Percentiles rank a stretch among this genome's conserved stretches.
Conservation (phyloP, 345 rosid species). For the Populus alba region DNA sequence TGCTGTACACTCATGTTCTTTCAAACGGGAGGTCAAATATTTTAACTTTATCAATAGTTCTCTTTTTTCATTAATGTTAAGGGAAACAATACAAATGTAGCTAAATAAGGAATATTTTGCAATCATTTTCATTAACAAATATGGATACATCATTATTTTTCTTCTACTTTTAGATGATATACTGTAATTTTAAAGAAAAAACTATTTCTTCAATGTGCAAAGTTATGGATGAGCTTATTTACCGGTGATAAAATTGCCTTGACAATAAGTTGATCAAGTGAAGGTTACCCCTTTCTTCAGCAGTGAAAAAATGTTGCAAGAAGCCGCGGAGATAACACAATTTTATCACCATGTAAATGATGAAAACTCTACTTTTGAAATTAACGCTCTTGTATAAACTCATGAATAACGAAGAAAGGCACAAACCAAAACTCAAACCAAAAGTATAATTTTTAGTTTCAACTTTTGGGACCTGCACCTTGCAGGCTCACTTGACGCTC, state of each 20-base stretch:
- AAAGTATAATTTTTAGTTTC: conserved; percentile 3
- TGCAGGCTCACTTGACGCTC: not conserved
- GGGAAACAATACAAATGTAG: too few relatives aligned
- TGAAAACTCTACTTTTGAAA: not conserved
- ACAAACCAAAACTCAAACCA: conserved; percentile 6
- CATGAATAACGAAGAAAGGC: not conserved
- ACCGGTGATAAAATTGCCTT: not conserved
- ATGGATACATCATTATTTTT: too few relatives aligned
- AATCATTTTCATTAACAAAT: not conserved
- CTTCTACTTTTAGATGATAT: not conserved
- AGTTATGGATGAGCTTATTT: not conserved
- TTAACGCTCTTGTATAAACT: conserved; percentile 3
- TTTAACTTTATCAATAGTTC: too few relatives aligned
- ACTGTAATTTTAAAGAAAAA: not conserved
- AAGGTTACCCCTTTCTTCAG: not conserved
- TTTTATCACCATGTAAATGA: not conserved
- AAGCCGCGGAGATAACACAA: not conserved
- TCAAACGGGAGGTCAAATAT: not conserved
- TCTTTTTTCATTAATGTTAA: too few relatives aligned
- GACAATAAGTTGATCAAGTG: not conserved
- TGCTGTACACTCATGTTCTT: not conserved
- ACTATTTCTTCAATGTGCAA: not conserved
- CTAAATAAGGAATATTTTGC: too few relatives aligned
- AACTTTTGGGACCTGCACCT: not conserved
- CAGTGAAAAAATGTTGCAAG: not conserved